Evolutionary conservation across 2,329 filamentous ascomycete genomes (phyloP).

Genomic region (Diaporthe longicolla): DNA sequence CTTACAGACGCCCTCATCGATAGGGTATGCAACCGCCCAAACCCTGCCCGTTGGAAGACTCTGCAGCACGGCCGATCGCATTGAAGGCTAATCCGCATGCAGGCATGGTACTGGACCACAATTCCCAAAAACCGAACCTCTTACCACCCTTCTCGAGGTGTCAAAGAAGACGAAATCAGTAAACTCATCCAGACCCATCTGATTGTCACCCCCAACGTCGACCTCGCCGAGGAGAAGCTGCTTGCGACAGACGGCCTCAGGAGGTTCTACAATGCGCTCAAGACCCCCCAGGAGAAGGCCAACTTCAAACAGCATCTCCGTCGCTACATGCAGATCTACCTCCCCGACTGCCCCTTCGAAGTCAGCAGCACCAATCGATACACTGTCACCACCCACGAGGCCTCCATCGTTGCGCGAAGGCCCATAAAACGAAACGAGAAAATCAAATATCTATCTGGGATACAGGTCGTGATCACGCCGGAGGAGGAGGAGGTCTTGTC

Average conservation of each 20-base stretch:
- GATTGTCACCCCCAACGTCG: conserved; percentile 80
- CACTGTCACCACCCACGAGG: conserved; percentile 91
- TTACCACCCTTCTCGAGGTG: conserved; percentile 86
- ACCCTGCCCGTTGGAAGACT: not conserved
- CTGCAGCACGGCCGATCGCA: conserved; percentile 14
- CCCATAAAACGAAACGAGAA: conserved; percentile 85
- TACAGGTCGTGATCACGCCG: conserved; percentile 91
- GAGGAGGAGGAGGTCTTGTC: conserved; percentile 91
- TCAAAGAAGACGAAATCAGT: conserved; percentile 75
- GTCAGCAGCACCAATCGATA: conserved; percentile 94
- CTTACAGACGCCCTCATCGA: conserved; percentile 95
- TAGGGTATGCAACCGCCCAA: conserved; percentile 75
- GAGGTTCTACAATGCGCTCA: conserved; percentile 78
- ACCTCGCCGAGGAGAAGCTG: conserved; percentile 79
- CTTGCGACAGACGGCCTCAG: conserved; percentile 80
- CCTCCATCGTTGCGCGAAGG: conserved; percentile 84
- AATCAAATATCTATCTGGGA: conserved; percentile 91
- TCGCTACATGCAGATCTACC: conserved; percentile 93
- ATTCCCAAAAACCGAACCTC: conserved; percentile 94
- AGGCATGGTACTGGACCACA: conserved; percentile 97
- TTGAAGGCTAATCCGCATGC: conserved; percentile 44
- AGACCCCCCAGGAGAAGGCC: conserved; percentile 83
- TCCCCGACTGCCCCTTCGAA: conserved; percentile 94
- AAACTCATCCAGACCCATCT: conserved; percentile 76
- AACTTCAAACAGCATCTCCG: conserved; percentile 89